Percentiles rank a stretch among this genome's conserved stretches.
phyloP scores from a whole-genome alignment of 768 basidiomycete species.

The Mycena albidolilacea region DNA sequence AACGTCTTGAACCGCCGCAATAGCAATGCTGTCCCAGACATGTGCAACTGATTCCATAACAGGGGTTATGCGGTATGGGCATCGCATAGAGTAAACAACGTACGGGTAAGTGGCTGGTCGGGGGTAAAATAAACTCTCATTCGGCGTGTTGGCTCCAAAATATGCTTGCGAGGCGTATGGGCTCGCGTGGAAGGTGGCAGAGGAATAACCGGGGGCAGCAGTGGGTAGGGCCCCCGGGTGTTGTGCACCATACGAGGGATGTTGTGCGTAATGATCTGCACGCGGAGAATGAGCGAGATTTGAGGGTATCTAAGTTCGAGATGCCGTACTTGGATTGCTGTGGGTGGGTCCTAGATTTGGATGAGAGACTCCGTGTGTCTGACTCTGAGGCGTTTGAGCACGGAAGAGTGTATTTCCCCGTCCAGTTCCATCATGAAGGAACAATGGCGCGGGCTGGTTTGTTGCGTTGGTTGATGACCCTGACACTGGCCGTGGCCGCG shows the following conservation, averaged over 20 bases:
- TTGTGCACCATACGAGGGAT: not conserved
- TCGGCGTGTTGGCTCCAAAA: not conserved
- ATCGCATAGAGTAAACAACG: not conserved
- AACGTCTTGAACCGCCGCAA: not conserved
- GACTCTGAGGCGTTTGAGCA: not conserved
- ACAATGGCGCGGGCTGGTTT: no score
- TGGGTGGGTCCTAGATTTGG: not conserved
- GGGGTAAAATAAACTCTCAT: not conserved
- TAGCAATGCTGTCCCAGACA: slow-evolving; percentile 4
- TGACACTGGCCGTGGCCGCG: not conserved
- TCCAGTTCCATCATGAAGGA: no score
- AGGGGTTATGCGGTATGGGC: not conserved
- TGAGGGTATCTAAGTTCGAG: not conserved
- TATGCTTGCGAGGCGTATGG: not conserved
- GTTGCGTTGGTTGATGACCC: not conserved
- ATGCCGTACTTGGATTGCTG: not conserved
- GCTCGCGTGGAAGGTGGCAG: not conserved
- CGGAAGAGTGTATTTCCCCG: not conserved
- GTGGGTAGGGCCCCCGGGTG: not conserved
- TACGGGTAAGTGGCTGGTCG: not conserved
- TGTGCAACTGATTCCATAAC: not conserved
- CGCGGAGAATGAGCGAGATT: not conserved
- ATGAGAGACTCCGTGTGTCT: not conserved
- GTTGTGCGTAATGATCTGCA: not conserved
- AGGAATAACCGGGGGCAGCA: not conserved